Evolutionary conservation across 129 eudicot genomes (phyloP).

Genomic region (Saposhnikovia divaricata): DNA sequence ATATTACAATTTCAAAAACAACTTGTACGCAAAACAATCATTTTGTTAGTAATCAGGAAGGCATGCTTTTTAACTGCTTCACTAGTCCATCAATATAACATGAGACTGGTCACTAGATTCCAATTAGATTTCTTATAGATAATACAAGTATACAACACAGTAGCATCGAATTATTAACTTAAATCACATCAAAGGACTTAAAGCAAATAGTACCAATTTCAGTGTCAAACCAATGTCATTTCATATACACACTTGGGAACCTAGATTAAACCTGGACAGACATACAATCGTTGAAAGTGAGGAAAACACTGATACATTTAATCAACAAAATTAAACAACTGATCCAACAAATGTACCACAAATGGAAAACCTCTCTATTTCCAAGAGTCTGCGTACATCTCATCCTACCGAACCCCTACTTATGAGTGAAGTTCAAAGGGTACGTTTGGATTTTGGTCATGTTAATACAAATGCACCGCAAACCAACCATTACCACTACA

Average conservation of each 20-base stretch:
- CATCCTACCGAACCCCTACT: neutral
- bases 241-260: neutral
- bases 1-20: neutral
- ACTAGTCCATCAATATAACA: neutral
- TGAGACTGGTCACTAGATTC: neutral
- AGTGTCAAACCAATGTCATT: neutral
- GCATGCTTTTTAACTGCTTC: neutral
- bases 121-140: neutral
- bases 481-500: neutral
- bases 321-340: neutral
- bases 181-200: neutral
- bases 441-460: neutral
- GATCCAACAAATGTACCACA: neutral
- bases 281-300: neutral
- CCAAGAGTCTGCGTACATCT: neutral
- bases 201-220: neutral
- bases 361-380: neutral
- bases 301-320: neutral
- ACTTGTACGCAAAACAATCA: neutral
- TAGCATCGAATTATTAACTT: neutral
- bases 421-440: neutral
- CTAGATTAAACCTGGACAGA: neutral
- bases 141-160: neutral
- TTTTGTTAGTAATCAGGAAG: neutral
- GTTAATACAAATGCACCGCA: neutral